Conservation (phyloP, 2,329 filamentous ascomycete genomes). For the Clonostachys rhizophaga region DNA sequence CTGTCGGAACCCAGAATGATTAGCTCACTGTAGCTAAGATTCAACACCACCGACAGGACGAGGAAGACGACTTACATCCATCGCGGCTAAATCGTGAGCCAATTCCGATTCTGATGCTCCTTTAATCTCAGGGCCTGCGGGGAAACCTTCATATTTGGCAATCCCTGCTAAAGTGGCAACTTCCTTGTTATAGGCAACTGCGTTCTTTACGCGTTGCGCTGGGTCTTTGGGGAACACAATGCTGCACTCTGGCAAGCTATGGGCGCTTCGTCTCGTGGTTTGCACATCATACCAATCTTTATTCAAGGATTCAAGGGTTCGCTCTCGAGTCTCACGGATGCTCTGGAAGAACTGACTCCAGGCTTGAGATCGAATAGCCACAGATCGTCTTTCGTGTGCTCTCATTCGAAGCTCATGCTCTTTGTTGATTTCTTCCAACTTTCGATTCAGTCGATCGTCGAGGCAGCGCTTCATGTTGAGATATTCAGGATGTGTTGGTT, state of each 20-base stretch:
- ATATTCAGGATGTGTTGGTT: slow-evolving; percentile 83
- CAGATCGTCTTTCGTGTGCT: slow-evolving; percentile 67
- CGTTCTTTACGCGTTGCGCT: slow-evolving; percentile 75
- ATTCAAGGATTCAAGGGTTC: slow-evolving; percentile 73
- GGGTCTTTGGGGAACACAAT: slow-evolving; percentile 75
- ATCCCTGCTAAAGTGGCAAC: slow-evolving; percentile 87
- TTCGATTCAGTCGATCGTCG: slow-evolving; percentile 76
- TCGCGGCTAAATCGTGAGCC: slow-evolving; percentile 83
- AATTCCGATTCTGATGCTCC: slow-evolving; percentile 69
- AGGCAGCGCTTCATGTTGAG: slow-evolving; percentile 86
- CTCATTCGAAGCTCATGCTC: slow-evolving; percentile 70
- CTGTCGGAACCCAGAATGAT: slow-evolving; percentile 16
- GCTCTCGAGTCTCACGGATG: slow-evolving; percentile 77
- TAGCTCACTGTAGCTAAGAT: neutral
- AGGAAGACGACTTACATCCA: slow-evolving; percentile 58
- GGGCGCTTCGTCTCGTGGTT: slow-evolving; percentile 76
- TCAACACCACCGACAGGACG: neutral
- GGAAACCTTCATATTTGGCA: slow-evolving; percentile 94
- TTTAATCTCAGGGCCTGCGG: slow-evolving; percentile 81
- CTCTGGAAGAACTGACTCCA: slow-evolving; percentile 89
- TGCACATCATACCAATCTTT: slow-evolving; percentile 92
- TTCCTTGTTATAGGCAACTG: slow-evolving; percentile 90
- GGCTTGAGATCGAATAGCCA: slow-evolving; percentile 79
- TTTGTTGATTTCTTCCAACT: slow-evolving; percentile 69
- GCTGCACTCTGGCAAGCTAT: slow-evolving; percentile 76